These are phyloP conservation scores for Panellus pusillus DNA, from an alignment of 768 basidiomycete species.

Conservation along the genomic window DNA sequence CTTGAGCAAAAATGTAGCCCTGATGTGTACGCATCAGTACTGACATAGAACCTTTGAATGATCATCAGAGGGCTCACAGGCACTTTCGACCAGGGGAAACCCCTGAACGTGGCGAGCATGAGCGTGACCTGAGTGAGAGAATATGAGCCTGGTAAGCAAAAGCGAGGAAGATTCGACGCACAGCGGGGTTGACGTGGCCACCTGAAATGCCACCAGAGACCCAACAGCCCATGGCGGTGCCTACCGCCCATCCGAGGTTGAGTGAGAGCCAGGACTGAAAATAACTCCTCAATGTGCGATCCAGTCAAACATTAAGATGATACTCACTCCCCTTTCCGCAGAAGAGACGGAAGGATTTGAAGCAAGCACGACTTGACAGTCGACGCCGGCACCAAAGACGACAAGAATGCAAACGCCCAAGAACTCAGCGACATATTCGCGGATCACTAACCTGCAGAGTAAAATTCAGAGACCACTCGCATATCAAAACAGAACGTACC, in stretches of 20 bases:
- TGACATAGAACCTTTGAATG: too few relatives aligned
- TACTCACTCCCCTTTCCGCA: conserved; percentile 55
- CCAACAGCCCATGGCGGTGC: conserved; percentile 69
- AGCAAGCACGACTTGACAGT: conserved; percentile 58
- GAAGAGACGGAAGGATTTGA: conserved; percentile 43
- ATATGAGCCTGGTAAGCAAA: not conserved
- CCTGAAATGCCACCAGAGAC: conserved; percentile 62
- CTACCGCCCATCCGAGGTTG: conserved; percentile 57
- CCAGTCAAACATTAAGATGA: not conserved
- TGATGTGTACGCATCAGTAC: too few relatives aligned
- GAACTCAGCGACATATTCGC: conserved; percentile 67
- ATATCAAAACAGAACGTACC: too few relatives aligned
- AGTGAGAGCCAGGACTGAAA: conserved; percentile 29
- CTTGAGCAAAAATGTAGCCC: conserved; percentile 62
- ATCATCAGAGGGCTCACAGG: conserved; percentile 36
- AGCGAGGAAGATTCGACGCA: conserved; percentile 27
- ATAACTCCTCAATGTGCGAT: not conserved
- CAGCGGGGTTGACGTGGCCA: conserved; percentile 69
- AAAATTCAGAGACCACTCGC: too few relatives aligned
- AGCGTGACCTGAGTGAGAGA: conserved; percentile 57
- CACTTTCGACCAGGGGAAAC: conserved; percentile 81
- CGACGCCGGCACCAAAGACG: conserved; percentile 58
- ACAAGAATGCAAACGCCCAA: conserved; percentile 54
- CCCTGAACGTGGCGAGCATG: conserved; percentile 63
- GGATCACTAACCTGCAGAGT: too few relatives aligned